Base-by-base conservation (phyloP, 208 protist genomes). In the Acanthamoeba triangularis region DNA sequence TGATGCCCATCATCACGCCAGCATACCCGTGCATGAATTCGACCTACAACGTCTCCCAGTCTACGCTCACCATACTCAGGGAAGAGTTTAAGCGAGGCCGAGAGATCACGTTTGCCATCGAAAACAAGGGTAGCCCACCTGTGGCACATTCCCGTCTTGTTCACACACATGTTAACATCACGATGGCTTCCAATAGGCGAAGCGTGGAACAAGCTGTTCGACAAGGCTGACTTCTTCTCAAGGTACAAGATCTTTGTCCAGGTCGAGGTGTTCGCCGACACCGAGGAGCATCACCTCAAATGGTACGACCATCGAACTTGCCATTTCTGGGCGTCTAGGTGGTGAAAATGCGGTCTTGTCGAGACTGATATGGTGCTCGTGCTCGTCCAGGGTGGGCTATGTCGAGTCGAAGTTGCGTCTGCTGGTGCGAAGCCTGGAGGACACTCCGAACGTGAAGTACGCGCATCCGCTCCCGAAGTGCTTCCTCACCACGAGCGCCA, bases 1-100 rank as follows among this genome's bases (percentile, higher is more conserved):
- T 99, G 37, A 99, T 99, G 97, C 99, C 99, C 13, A 98, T 99
- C 63, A 98, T 99, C 61, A 99, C 99, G n/a, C 99, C 99, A 18
- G 98, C 98, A 8, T 99, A 99, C 74, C 99, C 99, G 49, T 99
- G 98, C 72, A 99, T 99, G 97, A 99, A 99, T 95, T 99, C 99
- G 1, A 99, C 99, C 44, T 99, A 99, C 97, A 99, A 99, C 97
- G 99, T 99, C 3, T 99, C 98, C 0, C 95, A 98, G 69, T 99
- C 99, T 14, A 99, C 99, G 90, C 96, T 99, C 35, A 95, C 95
- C 56, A 97, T 99, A 94, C 97, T 99, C 37, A 99, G 98, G 95
- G 97, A 97, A 18, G 99, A 99, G 95, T 99, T 99, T 97, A 72
- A 97, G 54, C 97, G 99, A 30, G 99, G 99, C 47, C n/a, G 11